Evolutionary conservation across 2,329 filamentous ascomycete genomes (phyloP), one percentile per base, ranked within the genome.

Genomic region (Paraconiothyrium brasiliense): DNA sequence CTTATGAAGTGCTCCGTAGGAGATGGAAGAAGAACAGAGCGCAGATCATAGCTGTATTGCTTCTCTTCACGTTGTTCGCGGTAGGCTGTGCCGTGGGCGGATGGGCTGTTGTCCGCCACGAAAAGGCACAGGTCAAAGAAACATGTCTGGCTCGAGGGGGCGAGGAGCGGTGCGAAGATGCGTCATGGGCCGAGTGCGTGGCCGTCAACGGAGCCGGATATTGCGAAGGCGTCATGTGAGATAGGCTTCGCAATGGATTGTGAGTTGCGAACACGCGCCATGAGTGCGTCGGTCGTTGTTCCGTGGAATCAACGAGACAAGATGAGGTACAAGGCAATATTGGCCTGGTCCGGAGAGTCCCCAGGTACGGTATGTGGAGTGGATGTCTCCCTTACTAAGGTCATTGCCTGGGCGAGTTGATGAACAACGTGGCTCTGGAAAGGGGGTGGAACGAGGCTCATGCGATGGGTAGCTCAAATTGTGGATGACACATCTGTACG

Each of bases 31-130:
- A 63, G 56, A 70, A 70, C 51, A 70, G 65, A 54, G 48, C 60
- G 46, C 64, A 66, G 37, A 52, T 72, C 34, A 60, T 71, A 27
- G 59, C 57, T 7, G 54, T 69, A 24, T 35, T 71, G 46, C 57
- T 76, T 6, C 54, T 76, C 8, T 55, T 72, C 34, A 57, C 63
- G 16, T 57, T 75, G 22, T 62, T 74, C 22, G 61, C 66, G 34
- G 62, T 64, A 10, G 72, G 66, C 14, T 69, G 69, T 54, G 49
- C 58, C 16, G 54, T 71, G 9, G 71, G 67, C 30, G 66, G 67
- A 7, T 69, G 67, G 43, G 51, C 70, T 11, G 67, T 67, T 3
- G 58, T 70, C 20, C 64, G 59, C 32, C 66, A 70, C 50, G 59
- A 66, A 34, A 62, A 59, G 61, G 58, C 55, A 44, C 67, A 57